Conservation (phyloP, 106 monocot genomes). For the Allium fistulosum region DNA sequence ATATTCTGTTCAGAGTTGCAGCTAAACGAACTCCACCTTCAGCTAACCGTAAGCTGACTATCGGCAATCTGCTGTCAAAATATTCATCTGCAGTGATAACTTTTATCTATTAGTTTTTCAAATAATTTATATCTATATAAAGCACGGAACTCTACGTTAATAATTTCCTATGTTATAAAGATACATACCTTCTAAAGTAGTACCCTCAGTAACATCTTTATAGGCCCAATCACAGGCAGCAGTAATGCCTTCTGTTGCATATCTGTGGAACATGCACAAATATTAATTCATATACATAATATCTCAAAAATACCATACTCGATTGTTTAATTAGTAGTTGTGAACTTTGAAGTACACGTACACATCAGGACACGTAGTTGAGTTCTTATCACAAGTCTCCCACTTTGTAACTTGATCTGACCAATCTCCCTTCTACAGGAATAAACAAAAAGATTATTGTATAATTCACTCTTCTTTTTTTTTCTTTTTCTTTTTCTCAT, state of each 20-base stretch:
- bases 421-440: slow-evolving; percentile 25
- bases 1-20: slow-evolving; percentile 43
- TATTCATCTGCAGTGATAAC: slow-evolving; percentile 34
- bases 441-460: too few species aligned
- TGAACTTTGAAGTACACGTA: slow-evolving; percentile 1
- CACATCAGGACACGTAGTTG: slow-evolving; percentile 34
- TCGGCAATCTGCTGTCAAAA: slow-evolving; percentile 37
- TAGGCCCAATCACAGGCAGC: slow-evolving; percentile 60
- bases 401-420: slow-evolving; percentile 26
- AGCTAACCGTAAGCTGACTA: slow-evolving; percentile 34
- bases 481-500: too few species aligned
- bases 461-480: too few species aligned
- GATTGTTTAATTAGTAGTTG: too few species aligned
- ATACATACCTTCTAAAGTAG: slow-evolving; percentile 27
- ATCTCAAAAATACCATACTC: too few species aligned
- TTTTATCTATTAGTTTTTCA: too few species aligned
- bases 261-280: slow-evolving; percentile 14
- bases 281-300: too few species aligned
- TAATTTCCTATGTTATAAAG: not conserved
- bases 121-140: too few species aligned
- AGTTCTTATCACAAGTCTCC: slow-evolving; percentile 27
- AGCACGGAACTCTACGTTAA: too few species aligned
- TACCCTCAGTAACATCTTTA: slow-evolving; percentile 29
- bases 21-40: slow-evolving; percentile 44
- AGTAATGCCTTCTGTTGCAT: slow-evolving; percentile 49